Conservation (phyloP, 306 rosid species). For the Dicorynia guianensis region DNA sequence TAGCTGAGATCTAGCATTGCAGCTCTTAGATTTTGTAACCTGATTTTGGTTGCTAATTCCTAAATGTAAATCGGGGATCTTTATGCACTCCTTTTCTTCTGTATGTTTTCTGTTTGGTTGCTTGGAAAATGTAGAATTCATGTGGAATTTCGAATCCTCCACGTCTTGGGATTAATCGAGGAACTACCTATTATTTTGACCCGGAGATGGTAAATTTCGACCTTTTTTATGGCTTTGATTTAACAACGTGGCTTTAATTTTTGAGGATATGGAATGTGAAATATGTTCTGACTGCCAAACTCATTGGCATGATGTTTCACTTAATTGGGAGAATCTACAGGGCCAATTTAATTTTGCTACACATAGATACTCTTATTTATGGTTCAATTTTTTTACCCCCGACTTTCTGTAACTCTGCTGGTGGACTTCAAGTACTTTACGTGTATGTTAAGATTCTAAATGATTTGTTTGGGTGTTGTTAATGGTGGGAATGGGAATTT, state of each 20-base stretch:
- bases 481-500: constrained; percentile 40
- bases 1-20: constrained; percentile 47
- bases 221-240: constrained; percentile 24
- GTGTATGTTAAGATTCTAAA: neutral
- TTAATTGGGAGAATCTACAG: constrained; percentile 24
- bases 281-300: constrained; percentile 38
- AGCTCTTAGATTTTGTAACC: constrained; percentile 43
- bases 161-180: constrained; percentile 45
- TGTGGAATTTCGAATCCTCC: constrained; percentile 39
- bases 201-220: constrained; percentile 35
- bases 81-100: no score
- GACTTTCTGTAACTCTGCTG: neutral
- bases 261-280: neutral
- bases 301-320: constrained; percentile 6
- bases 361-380: constrained; percentile 2
- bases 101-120: constrained; percentile 38
- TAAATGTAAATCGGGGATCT: constrained; percentile 53
- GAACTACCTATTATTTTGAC: constrained; percentile 22
- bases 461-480: constrained; percentile 18
- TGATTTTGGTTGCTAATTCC: constrained; percentile 2
- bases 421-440: constrained; percentile 12
- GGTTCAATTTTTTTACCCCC: neutral
- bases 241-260: constrained; percentile 21
- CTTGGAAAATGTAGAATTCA: constrained; percentile 45
- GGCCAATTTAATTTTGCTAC: neutral